Base-by-base conservation (phyloP, 2,329 filamentous ascomycete genomes). In the Colletotrichum gloeosporioides region DNA sequence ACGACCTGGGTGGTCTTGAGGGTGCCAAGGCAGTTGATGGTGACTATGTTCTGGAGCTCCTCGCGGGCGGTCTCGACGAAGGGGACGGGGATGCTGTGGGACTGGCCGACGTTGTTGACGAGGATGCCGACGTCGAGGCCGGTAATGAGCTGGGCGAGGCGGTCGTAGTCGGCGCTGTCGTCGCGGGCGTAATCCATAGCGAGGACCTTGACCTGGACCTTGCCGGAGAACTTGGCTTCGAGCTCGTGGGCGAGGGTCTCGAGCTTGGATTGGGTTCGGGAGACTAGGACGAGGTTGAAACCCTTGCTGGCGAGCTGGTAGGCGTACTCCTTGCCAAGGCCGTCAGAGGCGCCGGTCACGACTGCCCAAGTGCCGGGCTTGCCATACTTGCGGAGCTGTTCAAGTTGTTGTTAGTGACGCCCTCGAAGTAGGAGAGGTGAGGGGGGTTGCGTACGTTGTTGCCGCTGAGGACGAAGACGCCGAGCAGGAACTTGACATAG, bases 91-190 rank as follows among this genome's bases (percentile, higher is more conserved):
- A 99, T 98, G 85, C 90, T 94, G 89, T 99, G 97, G 85, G 95
- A 98, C 85, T 96, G 93, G 79, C 97, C 97, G 71, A 99, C 97
- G 82, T 99, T 99, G 90, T 99, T 99, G 89, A 99, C 90, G 78
- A 99, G 88, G 77, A 99, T 94, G 61, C 93, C 93, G 31, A 99
- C 88, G 79, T 98, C 96, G 53, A 98, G 91, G 9, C 90, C 93
- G 25, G 92, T 86, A 67, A 98, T 87, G 29, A 95, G 85, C 78
- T 91, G 87, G 79, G 92, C 91, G 65, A 99, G 89, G 63, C 90
- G 90, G 72, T 92, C 90, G 87, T 97, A 99, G 86, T 99, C 96
- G 71, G 89, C 88, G 78, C 97, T 93, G 79, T 93, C 89, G 85
- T 98, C 94, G 82, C 92, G 88, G 9, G 95, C 89, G 85, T 97